These are phyloP conservation scores for Fusarium palustre DNA, from an alignment of 2,329 filamentous ascomycete genomes.

Conservation along the genomic window DNA sequence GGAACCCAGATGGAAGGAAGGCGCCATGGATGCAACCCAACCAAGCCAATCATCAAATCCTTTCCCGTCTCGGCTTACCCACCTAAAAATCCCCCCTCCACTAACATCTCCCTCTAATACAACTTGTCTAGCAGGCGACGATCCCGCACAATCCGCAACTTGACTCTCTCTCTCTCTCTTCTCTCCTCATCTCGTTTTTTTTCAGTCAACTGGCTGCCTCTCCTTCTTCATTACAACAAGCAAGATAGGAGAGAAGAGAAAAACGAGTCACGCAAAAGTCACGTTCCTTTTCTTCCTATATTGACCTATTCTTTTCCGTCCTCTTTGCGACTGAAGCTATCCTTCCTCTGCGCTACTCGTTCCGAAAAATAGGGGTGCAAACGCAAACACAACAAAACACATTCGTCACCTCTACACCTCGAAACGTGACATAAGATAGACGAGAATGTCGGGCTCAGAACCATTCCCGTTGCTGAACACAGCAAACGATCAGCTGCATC, in stretches of 20 bases:
- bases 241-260: background rate
- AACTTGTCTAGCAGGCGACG: constrained; percentile 29
- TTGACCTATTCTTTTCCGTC: background rate
- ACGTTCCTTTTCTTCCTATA: constrained; percentile 17
- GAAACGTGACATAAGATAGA: background rate
- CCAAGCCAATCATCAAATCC: constrained; percentile 19
- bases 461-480: constrained; percentile 68
- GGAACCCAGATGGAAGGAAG: constrained; percentile 8
- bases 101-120: constrained; percentile 37
- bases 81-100: constrained; percentile 22
- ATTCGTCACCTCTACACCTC: background rate
- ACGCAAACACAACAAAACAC: constrained; percentile 7
- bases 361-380: constrained; percentile 35
- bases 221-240: background rate
- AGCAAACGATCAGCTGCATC: constrained; percentile 62
- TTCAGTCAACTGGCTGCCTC: background rate
- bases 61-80: constrained; percentile 34
- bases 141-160: constrained; percentile 38
- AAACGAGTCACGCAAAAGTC: background rate
- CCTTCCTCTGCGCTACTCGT: background rate
- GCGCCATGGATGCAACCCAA: background rate
- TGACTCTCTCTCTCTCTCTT: background rate
- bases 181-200: background rate
- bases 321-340: constrained; percentile 3
- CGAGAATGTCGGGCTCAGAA: constrained; percentile 60